A percentile compares a stretch with the other conserved stretches of the same genome.
Evolutionary conservation across 148 eudicot species (phyloP).

Genomic region (Dysphania ambrosioides): DNA sequence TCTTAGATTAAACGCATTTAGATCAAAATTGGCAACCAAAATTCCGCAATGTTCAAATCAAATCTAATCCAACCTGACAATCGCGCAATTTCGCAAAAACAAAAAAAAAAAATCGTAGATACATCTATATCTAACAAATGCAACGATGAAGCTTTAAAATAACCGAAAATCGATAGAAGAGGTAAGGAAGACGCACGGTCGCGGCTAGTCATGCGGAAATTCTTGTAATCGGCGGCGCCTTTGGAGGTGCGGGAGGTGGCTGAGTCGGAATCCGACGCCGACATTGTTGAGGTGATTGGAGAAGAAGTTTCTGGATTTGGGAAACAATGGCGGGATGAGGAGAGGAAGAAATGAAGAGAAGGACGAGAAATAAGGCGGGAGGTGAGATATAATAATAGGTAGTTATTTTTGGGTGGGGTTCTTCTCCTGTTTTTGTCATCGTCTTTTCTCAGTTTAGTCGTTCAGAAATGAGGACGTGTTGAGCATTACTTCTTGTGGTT

Average conservation of each 20-base stretch:
- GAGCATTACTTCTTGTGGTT: constrained; percentile 12
- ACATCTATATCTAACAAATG: background rate
- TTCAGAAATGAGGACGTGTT: constrained; percentile 39
- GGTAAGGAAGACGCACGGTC: constrained; percentile 47
- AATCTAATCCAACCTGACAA: background rate
- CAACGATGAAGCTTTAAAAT: background rate
- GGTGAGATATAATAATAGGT: constrained; percentile 20
- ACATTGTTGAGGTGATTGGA: constrained; percentile 33
- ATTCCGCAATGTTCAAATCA: background rate
- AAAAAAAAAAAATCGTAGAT: too few species aligned
- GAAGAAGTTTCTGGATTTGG: constrained; percentile 14
- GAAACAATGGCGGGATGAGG: constrained; percentile 19
- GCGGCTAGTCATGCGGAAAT: constrained; percentile 71
- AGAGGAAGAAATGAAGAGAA: constrained; percentile 11
- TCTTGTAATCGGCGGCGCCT: constrained; percentile 45
- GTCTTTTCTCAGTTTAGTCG: background rate
- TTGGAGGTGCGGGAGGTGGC: constrained; percentile 33
- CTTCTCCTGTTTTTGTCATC: background rate
- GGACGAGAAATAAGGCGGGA: constrained; percentile 30
- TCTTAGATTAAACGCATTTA: too few species aligned
- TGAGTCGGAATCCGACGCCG: constrained; percentile 66
- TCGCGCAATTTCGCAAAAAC: background rate
- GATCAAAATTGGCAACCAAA: background rate
- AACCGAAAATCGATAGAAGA: background rate
- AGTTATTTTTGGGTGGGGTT: constrained; percentile 27